phyloP scores from a whole-genome alignment of 805 yeast genomes.

The Barnettozyma populi region DNA sequence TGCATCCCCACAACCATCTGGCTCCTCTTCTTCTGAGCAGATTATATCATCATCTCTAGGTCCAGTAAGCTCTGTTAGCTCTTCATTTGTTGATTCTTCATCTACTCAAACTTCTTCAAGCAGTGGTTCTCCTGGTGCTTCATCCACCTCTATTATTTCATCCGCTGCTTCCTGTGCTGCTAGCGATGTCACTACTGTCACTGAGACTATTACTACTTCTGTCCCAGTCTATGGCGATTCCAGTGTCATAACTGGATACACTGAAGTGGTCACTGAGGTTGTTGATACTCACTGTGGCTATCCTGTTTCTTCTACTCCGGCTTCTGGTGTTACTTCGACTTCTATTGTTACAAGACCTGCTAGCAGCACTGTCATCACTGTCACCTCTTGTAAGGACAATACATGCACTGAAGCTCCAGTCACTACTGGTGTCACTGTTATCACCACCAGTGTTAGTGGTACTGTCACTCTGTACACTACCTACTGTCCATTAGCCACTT shows the following conservation, averaged over 20 bases:
- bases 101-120: conserved; percentile 13
- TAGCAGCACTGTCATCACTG: neutral
- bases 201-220: conserved; percentile 3
- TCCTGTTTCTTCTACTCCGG: conserved; percentile 11
- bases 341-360: neutral
- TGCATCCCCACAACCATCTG: too few species aligned
- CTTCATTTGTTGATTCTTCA: neutral
- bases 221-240: too few species aligned
- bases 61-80: too few species aligned
- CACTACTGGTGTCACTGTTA: conserved; percentile 33
- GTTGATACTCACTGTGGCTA: conserved; percentile 13
- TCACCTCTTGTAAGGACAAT: neutral
- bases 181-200: neutral
- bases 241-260: too few species aligned
- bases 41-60: too few species aligned
- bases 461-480: conserved; percentile 26
- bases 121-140: neutral
- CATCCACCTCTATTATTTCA: neutral
- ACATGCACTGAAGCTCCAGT: neutral
- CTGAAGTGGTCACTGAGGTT: too few species aligned
- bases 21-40: too few species aligned
- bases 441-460: conserved; percentile 25
- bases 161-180: neutral
- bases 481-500: conserved; percentile 28
- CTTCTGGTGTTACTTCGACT: neutral